phyloP scores from a whole-genome alignment of 1,284 basidiomycete species.

The Puccinia polysora region DNA sequence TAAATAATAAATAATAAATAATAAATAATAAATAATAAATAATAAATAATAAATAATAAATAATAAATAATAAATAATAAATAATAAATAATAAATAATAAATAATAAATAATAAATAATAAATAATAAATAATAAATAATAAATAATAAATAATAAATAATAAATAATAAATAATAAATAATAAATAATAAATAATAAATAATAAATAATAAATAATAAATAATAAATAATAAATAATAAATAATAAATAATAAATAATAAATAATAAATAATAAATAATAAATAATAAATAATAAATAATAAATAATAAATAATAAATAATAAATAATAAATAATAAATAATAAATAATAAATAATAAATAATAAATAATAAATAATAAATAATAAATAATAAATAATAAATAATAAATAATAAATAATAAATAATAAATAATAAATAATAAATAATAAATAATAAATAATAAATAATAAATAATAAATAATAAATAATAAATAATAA shows the following conservation, averaged over 20 bases:
- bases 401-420: neutral
- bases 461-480: neutral
- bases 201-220: neutral
- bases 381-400: neutral
- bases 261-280: neutral
- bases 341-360: neutral
- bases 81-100: neutral
- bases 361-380: neutral
- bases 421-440: neutral
- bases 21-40: neutral
- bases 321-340: neutral
- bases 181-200: neutral
- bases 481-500: neutral
- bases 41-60: neutral
- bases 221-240: neutral
- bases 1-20: neutral
- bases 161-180: neutral
- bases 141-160: neutral
- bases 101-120: neutral
- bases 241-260: neutral
- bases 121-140: neutral
- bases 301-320: neutral
- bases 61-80: neutral
- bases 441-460: neutral
- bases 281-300: neutral